Conservation (phyloP, 495 filamentous ascomycete genomes). For the Penicillium argentinense region DNA sequence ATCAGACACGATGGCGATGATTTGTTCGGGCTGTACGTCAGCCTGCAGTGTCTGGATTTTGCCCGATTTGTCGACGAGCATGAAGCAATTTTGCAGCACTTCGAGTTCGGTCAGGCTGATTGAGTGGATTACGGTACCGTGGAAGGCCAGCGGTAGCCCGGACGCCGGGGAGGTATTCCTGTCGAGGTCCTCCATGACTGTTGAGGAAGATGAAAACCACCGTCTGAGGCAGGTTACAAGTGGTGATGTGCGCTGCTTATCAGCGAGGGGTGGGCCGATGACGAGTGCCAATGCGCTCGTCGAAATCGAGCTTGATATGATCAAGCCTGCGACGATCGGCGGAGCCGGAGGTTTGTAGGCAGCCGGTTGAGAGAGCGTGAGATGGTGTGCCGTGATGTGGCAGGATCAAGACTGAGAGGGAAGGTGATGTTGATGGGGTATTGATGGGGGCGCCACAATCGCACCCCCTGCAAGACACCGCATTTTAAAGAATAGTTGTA, state of each 20-base stretch:
- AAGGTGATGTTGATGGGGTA: too few relatives aligned
- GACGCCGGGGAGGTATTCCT: conserved; percentile 14
- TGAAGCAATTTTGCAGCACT: conserved; percentile 46
- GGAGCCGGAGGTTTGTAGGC: too few relatives aligned
- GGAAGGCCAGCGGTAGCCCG: conserved; percentile 39
- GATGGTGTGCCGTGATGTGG: too few relatives aligned
- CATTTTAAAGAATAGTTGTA: too few relatives aligned
- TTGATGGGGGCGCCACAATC: too few relatives aligned
- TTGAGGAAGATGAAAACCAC: not conserved
- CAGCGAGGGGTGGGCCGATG: too few relatives aligned
- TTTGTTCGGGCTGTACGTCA: conserved; percentile 11
- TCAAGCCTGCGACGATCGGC: too few relatives aligned
- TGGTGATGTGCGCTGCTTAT: not conserved
- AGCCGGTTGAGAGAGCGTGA: too few relatives aligned
- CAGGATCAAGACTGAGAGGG: too few relatives aligned
- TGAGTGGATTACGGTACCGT: conserved; percentile 56
- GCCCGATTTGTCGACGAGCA: conserved; percentile 42
- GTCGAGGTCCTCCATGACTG: conserved; percentile 14
- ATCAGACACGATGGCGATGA: conserved; percentile 22
- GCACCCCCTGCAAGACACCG: too few relatives aligned
- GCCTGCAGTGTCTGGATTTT: conserved; percentile 37
- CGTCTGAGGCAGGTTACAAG: not conserved
- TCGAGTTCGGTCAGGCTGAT: conserved; percentile 37
- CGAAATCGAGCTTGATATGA: too few relatives aligned
- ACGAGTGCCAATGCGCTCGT: too few relatives aligned